Base-by-base conservation (phyloP, 2,329 filamentous ascomycete genomes). In the Fusarium coffeatum region DNA sequence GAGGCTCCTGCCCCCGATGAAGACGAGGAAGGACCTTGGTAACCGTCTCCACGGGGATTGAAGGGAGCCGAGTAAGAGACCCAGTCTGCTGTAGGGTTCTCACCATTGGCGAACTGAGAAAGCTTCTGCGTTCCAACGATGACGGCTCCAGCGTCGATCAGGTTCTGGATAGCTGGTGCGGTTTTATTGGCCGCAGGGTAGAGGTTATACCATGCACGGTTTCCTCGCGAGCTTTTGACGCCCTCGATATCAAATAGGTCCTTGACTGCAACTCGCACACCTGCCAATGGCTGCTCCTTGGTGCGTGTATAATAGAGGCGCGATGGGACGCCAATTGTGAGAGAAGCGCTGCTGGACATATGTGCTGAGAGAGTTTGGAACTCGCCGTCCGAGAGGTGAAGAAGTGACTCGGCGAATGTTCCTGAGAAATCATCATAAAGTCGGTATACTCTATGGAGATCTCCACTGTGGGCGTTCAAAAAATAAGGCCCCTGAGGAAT, bases 21-120 rank as follows among this genome's bases (percentile, higher is more conserved):
- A 1, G 84, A 87, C 2, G 81, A 83, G 0, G 81, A 82, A 64
- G 84, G 79, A 4, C 80, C 78, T 51, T 83, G 80, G 41, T 85
- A 86, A 0, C 83, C 82, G 59, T 87, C 85, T 0, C 81, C 85
- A 1, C 82, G 75, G 1, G 82, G 81, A 61, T 84, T 84, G 68
- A 83, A 83, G 0, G 83, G 83, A 1, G 78, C 73, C 16, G 82
- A 80, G 41, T 78, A 81, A 55, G 82, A 80, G 4, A 82, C 61
- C 3, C 59, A 49, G 3, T 72, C 69, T 0, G 69, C 48, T 1
- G 58, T 40, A 2, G 22, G 59, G 1, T 13, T 13, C 0, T 55
- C 69, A 2, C 51, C 69, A 10, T 54, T 53, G 0, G 69, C 69
- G n/a, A 72, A 72, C 18, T 72, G 47, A 0, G 66, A 70, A 9